phyloP scores from a whole-genome alignment of 805 yeast genomes.

The Candida dendrica region DNA sequence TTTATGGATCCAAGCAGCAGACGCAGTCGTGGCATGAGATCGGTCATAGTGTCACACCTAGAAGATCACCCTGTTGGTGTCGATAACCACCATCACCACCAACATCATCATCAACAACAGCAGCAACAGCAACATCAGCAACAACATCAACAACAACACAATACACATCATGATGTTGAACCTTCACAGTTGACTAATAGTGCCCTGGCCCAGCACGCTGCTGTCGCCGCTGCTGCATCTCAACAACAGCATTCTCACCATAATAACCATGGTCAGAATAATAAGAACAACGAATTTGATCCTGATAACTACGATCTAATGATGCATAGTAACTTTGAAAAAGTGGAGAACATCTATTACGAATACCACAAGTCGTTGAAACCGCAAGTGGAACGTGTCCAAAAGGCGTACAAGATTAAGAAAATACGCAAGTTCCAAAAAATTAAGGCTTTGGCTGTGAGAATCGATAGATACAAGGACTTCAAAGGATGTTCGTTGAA shows the following conservation, averaged over 20 bases:
- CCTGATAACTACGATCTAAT: conserved; percentile 24
- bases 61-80: conserved; percentile 8
- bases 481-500: conserved; percentile 17
- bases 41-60: conserved; percentile 2
- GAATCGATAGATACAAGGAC: conserved; percentile 26
- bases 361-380: conserved; percentile 25
- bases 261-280: conserved; percentile 3
- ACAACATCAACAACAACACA: conserved; percentile 1
- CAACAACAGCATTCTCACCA: conserved; percentile 6
- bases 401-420: conserved; percentile 25
- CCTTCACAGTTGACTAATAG: conserved; percentile 5
- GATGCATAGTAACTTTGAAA: conserved; percentile 24
- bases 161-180: conserved; percentile 7
- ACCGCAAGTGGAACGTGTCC: conserved; percentile 27
- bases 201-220: conserved; percentile 11
- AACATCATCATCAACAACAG: conserved; percentile 2
- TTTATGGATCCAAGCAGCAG: conserved; percentile 23
- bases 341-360: conserved; percentile 24
- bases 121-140: conserved; percentile 1
- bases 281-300: conserved; percentile 16
- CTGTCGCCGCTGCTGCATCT: conserved; percentile 10
- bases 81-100: not conserved
- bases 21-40: conserved; percentile 8
- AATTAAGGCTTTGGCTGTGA: conserved; percentile 28
- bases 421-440: conserved; percentile 30